A percentile compares a stretch with the other conserved stretches of the same genome.
Conservation (phyloP, 352 stramenopile genomes). For the Pythium guiyangense region DNA sequence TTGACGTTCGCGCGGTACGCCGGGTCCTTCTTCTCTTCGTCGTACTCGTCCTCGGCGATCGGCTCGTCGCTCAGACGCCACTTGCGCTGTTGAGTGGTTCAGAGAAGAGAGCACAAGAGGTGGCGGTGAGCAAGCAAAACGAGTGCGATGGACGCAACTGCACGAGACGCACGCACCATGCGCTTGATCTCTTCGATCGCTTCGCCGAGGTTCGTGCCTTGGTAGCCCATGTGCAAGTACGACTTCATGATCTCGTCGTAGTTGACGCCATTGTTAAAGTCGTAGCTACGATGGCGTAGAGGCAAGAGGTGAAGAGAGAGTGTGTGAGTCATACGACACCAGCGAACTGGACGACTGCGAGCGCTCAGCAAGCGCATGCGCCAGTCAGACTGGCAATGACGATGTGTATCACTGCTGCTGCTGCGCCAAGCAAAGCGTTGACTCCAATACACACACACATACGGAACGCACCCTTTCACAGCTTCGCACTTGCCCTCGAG, state of each 20-base stretch:
- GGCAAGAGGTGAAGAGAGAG: neutral
- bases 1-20: constrained; percentile 83
- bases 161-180: constrained; percentile 75
- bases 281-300: constrained; percentile 46
- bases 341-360: too few species aligned
- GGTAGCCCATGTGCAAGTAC: constrained; percentile 90
- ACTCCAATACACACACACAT: neutral
- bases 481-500: constrained; percentile 61
- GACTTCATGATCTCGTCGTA: constrained; percentile 81
- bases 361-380: neutral
- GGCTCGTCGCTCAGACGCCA: constrained; percentile 96
- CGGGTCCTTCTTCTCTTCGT: constrained; percentile 84
- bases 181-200: constrained; percentile 98
- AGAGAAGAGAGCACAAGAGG: neutral
- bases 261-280: constrained; percentile 90
- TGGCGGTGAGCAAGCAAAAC: neutral
- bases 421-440: too few species aligned
- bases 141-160: neutral
- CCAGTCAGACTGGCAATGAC: neutral
- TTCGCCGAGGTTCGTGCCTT: constrained; percentile 95
- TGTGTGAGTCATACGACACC: neutral
- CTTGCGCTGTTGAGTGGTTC: constrained; percentile 53
- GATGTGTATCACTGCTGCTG: neutral
- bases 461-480: constrained; percentile 30
- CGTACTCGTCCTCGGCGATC: constrained; percentile 89